Conservation (phyloP, 768 basidiomycete species). For the Mycena sanguinolenta region DNA sequence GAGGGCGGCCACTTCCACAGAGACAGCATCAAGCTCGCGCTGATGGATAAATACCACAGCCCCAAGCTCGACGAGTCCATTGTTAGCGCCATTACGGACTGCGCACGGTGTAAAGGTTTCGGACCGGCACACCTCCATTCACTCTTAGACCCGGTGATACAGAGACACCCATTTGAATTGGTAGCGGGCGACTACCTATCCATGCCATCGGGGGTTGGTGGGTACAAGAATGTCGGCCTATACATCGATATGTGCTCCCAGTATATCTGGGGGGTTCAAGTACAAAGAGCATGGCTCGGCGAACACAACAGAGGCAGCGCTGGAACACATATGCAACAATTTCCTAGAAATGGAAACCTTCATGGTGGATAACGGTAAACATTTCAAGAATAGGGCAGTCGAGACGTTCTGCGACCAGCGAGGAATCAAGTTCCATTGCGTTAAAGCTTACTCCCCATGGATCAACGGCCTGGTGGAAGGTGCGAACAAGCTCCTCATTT, state of each 20-base stretch:
- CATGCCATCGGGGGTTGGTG: not conserved
- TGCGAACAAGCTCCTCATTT: not conserved
- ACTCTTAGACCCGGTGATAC: not conserved
- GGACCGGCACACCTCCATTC: not conserved
- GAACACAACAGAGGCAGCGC: not conserved
- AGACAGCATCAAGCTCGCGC: not conserved
- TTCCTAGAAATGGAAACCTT: conserved; percentile 4
- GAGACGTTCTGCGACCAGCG: conserved; percentile 23
- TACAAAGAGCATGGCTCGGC: not conserved
- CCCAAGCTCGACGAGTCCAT: not conserved
- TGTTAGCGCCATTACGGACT: not conserved
- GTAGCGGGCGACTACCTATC: not conserved
- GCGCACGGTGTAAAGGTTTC: not conserved
- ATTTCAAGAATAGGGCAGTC: conserved; percentile 40
- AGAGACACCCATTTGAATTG: conserved; percentile 4
- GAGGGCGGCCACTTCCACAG: not conserved
- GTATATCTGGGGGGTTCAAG: conserved; percentile 1
- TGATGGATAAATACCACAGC: not conserved
- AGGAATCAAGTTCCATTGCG: conserved; percentile 21
- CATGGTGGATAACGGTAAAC: conserved; percentile 38
- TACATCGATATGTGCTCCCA: not conserved
- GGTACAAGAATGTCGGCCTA: not conserved
- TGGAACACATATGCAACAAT: not conserved
- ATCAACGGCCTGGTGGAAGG: not conserved
- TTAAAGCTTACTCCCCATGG: not conserved